Conservation (phyloP, 2,329 filamentous ascomycete genomes). For the Beauveria medogensis region DNA sequence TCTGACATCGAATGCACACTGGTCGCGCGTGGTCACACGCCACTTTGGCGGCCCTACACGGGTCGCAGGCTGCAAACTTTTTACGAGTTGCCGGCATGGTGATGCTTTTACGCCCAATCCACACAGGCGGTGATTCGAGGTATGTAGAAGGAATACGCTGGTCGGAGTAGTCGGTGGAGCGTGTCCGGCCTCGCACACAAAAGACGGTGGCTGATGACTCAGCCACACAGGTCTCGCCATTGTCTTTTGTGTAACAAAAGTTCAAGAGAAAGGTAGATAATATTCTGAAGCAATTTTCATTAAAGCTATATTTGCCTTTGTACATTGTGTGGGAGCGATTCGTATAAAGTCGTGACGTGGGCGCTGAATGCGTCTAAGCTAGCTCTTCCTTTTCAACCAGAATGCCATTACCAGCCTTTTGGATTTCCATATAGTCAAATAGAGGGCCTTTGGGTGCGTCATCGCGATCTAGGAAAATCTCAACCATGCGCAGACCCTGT, state of each 20-base stretch:
- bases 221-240: background rate
- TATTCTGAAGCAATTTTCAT: background rate
- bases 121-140: background rate
- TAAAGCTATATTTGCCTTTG: background rate
- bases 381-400: conserved; percentile 5
- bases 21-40: conserved; percentile 21
- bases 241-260: too few relatives aligned
- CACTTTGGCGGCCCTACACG: conserved; percentile 21
- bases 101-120: background rate
- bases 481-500: conserved; percentile 24
- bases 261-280: too few relatives aligned
- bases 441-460: conserved; percentile 22
- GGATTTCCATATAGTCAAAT: conserved; percentile 12
- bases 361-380: background rate
- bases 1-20: conserved; percentile 19
- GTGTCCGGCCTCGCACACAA: background rate
- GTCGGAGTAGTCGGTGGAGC: conserved; percentile 6
- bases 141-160: background rate
- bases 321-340: background rate
- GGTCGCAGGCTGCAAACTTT: conserved; percentile 18
- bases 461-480: conserved; percentile 25
- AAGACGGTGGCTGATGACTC: background rate
- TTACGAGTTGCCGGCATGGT: conserved; percentile 7
- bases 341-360: background rate
- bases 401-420: conserved; percentile 11